Conservation (phyloP, 495 filamentous ascomycete genomes). For the Schizothecium vesticola region DNA sequence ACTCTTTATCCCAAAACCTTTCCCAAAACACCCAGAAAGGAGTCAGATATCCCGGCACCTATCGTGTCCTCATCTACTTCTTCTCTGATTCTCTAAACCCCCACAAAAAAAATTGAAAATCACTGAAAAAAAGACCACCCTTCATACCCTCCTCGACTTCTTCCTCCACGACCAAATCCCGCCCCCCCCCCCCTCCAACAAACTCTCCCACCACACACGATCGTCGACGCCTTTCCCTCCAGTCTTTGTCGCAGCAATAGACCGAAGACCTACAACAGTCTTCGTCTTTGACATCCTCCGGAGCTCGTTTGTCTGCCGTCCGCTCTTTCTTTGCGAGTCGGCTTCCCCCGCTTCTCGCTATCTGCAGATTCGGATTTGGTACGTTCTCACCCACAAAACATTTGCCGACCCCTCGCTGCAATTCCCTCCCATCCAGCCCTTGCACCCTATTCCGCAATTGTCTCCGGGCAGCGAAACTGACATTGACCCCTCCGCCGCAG, state of each 20-base stretch:
- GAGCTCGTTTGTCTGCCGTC: conserved; percentile 27
- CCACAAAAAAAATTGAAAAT: conserved; percentile 48
- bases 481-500: neutral
- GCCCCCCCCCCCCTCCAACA: conserved; percentile 16
- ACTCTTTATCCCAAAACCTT: conserved; percentile 29
- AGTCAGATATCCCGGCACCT: conserved; percentile 30
- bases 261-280: conserved; percentile 9
- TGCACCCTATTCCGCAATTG: neutral
- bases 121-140: conserved; percentile 33
- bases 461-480: conserved; percentile 6
- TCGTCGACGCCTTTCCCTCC: conserved; percentile 15
- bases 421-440: conserved; percentile 1
- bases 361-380: conserved; percentile 16
- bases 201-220: conserved; percentile 12
- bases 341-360: conserved; percentile 4
- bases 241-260: conserved; percentile 15
- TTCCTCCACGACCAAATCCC: conserved; percentile 9
- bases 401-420: neutral
- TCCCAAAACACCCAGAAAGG: conserved; percentile 27
- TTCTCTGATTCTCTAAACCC: conserved; percentile 35
- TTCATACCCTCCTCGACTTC: conserved; percentile 20
- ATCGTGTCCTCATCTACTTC: conserved; percentile 28
- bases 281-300: conserved; percentile 6
- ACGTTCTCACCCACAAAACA: conserved; percentile 9
- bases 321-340: conserved; percentile 23